These are phyloP conservation scores for Penicillium simplicissimum DNA, from an alignment of 495 filamentous ascomycete genomes.

Conservation along the genomic window DNA sequence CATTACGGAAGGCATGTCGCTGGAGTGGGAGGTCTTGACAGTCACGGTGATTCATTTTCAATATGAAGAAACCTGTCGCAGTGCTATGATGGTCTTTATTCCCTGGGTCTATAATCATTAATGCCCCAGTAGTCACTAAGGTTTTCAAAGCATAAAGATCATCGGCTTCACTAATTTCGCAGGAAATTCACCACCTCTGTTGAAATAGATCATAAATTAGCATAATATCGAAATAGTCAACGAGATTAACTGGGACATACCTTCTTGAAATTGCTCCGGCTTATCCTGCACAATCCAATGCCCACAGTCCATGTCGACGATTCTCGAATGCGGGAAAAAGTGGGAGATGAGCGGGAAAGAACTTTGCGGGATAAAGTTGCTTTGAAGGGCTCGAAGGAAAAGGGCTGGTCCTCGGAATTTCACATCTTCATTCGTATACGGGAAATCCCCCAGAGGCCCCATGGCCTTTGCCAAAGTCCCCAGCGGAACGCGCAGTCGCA, in stretches of 20 bases:
- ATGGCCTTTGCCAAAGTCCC: slow-evolving; percentile 50
- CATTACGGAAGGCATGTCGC: too few relatives aligned
- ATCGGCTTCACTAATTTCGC: neutral
- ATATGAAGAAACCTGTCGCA: too few relatives aligned
- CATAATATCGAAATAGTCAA: neutral
- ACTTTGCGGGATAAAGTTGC: slow-evolving; percentile 78
- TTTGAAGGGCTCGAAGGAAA: slow-evolving; percentile 72
- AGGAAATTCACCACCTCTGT: slow-evolving; percentile 1
- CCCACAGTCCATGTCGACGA: slow-evolving; percentile 74
- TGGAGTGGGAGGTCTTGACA: too few relatives aligned
- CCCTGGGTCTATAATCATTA: too few relatives aligned
- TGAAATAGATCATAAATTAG: neutral
- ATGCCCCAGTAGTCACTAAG: too few relatives aligned
- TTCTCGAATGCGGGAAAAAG: slow-evolving; percentile 74
- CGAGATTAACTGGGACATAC: slow-evolving; percentile 21
- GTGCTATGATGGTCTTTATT: too few relatives aligned
- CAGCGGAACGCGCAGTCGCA: slow-evolving; percentile 52
- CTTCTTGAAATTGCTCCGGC: slow-evolving; percentile 71
- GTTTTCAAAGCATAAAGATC: neutral
- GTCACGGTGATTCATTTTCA: too few relatives aligned
- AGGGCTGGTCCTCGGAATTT: slow-evolving; percentile 68
- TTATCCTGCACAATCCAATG: slow-evolving; percentile 88
- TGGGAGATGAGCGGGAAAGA: slow-evolving; percentile 71
- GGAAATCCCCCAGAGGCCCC: slow-evolving; percentile 69
- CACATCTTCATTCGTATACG: slow-evolving; percentile 62